Evolutionary conservation across 108 stramenopile genomes (phyloP), one percentile per base, ranked within the genome.

Genomic region (Schizochytrium sp.): DNA sequence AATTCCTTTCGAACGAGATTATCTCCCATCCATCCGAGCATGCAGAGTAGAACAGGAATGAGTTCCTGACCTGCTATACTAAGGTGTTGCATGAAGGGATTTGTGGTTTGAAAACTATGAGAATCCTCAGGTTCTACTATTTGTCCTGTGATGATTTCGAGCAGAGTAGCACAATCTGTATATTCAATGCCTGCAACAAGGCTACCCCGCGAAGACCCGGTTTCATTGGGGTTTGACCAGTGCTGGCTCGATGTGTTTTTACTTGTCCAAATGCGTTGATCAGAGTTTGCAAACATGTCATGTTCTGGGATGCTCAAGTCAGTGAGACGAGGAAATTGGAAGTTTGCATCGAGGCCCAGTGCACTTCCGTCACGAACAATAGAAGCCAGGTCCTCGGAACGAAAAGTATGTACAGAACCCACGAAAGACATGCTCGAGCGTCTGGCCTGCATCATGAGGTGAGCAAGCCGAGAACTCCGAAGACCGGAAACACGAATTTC

Each of bases 351-450:
- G 15, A 83, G 76, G 1, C 76, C 76, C 7, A 83, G 53, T 10
- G 50, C 53, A 53, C 76, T 83, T 17, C 76, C 28, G 50, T 83
- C 76, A 28, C 76, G 76, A 53, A 49, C 28, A 42, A n/a, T 55
- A 7, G 47, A 49, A 7, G 76, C 76, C 28, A 83, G 53, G n/a
- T 83, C 76, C 0, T 83, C 76, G 5, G 76, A 83, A 38, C 47
- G 47, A 55, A 83, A 83, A 7, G 76, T 83, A 28, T 83, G 76
- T 55, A 83, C 76, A 55, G 76, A 83, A 5, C 76, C 76, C 28
- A 83, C 53, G 47, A 83, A 28, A 28, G 76, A 83, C 76, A 83
- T 83, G 76, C 76, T 83, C 12, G 76, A 83, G 5, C 76, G 76
- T 5, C 76, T 47, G 50, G 76, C 76, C 2, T 49, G 8, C 76